Evolutionary conservation across 73 alveolate species (phyloP).

Genomic region (Blepharisma stoltei): DNA sequence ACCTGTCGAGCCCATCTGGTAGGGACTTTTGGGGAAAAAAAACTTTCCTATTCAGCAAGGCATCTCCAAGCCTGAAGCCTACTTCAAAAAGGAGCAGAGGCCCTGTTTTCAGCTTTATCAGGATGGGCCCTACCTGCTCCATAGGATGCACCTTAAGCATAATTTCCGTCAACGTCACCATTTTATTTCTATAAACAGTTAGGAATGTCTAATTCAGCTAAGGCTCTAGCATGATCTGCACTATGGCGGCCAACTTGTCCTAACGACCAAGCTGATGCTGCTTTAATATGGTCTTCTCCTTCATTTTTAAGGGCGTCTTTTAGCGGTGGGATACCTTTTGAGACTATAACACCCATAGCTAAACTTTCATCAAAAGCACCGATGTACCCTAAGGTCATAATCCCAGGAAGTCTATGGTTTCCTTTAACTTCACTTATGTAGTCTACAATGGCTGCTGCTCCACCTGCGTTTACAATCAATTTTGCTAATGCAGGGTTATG

Average conservation of each 20-base stretch:
- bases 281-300: constrained; percentile 96
- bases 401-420: constrained; percentile 93
- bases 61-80: too few relatives aligned
- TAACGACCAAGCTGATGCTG: constrained; percentile 90
- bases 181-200: too few relatives aligned
- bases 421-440: constrained; percentile 95
- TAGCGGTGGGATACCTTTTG: constrained; percentile 63
- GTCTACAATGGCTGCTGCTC: constrained; percentile 97
- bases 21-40: too few relatives aligned
- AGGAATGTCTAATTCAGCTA: constrained; percentile 97
- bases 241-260: constrained; percentile 99
- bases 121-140: too few relatives aligned
- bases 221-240: constrained; percentile 97
- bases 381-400: constrained; percentile 96
- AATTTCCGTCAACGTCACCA: too few relatives aligned
- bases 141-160: too few relatives aligned
- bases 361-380: constrained; percentile 94
- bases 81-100: too few relatives aligned
- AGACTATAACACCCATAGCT: constrained; percentile 97
- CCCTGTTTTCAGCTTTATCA: too few relatives aligned
- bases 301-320: constrained; percentile 96
- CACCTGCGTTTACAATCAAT: constrained; percentile 98
- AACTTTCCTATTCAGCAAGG: too few relatives aligned
- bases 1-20: too few relatives aligned
- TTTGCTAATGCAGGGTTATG: constrained; percentile 98